Conservation (phyloP, 805 yeast genomes). For the Candida peoriensis region DNA sequence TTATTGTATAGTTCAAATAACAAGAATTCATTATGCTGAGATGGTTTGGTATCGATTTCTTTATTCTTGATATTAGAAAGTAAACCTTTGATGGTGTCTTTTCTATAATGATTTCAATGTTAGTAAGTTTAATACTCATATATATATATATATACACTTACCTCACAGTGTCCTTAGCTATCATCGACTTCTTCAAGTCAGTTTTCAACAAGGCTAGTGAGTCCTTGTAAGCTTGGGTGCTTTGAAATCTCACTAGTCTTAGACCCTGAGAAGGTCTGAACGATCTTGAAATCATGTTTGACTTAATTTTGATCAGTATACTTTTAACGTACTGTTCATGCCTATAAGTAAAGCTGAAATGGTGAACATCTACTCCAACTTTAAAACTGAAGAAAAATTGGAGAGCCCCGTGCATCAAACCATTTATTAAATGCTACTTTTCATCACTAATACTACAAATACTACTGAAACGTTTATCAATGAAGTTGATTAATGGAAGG, state of each 20-base stretch:
- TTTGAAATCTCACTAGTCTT: slow-evolving; percentile 1
- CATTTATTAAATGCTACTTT: too few species aligned
- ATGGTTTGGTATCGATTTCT: slow-evolving; percentile 33
- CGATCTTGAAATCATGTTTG: not conserved
- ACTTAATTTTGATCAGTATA: too few species aligned
- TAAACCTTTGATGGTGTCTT: slow-evolving; percentile 40
- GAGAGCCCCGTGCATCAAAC: too few species aligned
- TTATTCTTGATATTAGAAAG: slow-evolving; percentile 40
- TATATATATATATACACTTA: not conserved
- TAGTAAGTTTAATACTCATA: not conserved
- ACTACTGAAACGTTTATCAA: too few species aligned
- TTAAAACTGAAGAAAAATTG: too few species aligned
- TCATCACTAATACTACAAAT: too few species aligned
- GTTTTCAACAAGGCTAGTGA: slow-evolving; percentile 32
- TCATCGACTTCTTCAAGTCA: slow-evolving; percentile 44
- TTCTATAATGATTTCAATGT: slow-evolving; percentile 11
- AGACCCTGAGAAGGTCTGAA: not conserved
- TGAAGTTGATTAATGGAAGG: too few species aligned
- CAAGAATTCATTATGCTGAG: slow-evolving; percentile 30
- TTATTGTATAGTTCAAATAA: slow-evolving; percentile 35
- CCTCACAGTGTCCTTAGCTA: slow-evolving; percentile 34
- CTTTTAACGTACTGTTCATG: too few species aligned
- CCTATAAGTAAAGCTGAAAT: too few species aligned
- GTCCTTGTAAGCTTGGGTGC: slow-evolving; percentile 28
- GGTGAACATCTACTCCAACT: too few species aligned